Percentiles rank a stretch among this genome's conserved stretches.
Evolutionary conservation across 306 rosid species (phyloP).

Genomic region (Vicia sativa): DNA sequence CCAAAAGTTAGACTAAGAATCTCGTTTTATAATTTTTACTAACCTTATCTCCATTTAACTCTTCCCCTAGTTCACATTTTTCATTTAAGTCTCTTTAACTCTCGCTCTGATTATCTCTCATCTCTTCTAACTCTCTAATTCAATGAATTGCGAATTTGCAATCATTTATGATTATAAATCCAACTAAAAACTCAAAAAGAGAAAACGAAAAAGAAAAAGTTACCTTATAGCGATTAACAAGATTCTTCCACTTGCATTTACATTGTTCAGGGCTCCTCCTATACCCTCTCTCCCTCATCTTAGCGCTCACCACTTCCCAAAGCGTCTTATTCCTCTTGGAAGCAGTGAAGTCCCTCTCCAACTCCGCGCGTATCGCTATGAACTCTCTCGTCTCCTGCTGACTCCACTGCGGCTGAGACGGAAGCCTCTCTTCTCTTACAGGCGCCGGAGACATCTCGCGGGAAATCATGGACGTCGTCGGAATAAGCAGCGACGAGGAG

Average conservation of each 20-base stretch:
- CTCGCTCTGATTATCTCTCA: too few relatives aligned
- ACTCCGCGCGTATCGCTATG: slow-evolving; percentile 75
- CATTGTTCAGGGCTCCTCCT: slow-evolving; percentile 86
- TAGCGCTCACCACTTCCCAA: slow-evolving; percentile 81
- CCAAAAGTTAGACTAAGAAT: too few relatives aligned
- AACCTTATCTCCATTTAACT: too few relatives aligned
- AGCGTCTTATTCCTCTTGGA: slow-evolving; percentile 69
- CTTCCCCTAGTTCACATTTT: too few relatives aligned
- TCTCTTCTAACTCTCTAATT: too few relatives aligned
- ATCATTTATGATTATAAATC: neutral
- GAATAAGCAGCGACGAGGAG: slow-evolving; percentile 42
- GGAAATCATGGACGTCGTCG: slow-evolving; percentile 44
- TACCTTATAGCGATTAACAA: slow-evolving; percentile 92
- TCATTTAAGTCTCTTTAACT: too few relatives aligned
- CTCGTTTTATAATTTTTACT: too few relatives aligned
- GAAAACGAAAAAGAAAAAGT: neutral
- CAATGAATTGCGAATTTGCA: too few relatives aligned
- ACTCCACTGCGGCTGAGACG: slow-evolving; percentile 79
- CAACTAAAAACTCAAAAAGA: slow-evolving; percentile 4
- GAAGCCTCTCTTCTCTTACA: slow-evolving; percentile 43
- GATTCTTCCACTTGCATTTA: slow-evolving; percentile 97
- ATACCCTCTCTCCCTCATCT: slow-evolving; percentile 70
- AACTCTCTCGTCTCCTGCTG: slow-evolving; percentile 80
- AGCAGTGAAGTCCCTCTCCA: slow-evolving; percentile 65
- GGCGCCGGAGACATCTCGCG: slow-evolving; percentile 44